Percentiles rank a stretch among this genome's conserved stretches.
phyloP scores from a whole-genome alignment of 495 filamentous ascomycete species.

The Penicillium antarcticum region DNA sequence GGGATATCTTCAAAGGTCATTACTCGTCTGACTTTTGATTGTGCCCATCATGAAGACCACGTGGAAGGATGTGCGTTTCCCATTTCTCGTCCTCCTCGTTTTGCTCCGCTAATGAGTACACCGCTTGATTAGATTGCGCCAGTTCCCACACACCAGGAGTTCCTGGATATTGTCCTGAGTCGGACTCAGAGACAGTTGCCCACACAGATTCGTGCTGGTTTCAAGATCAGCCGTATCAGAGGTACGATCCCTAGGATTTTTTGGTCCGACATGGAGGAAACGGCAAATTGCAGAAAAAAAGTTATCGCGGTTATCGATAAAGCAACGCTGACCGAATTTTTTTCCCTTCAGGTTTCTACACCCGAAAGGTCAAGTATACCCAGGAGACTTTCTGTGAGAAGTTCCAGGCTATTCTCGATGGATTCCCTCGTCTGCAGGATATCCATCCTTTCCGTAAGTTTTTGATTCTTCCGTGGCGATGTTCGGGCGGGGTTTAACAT shows the following conservation, averaged over 20 bases:
- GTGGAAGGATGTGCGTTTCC: constrained; percentile 58
- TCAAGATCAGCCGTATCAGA: constrained; percentile 94
- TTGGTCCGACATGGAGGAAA: not conserved
- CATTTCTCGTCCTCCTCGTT: not conserved
- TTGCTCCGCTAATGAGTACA: constrained; percentile 23
- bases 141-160: constrained; percentile 91
- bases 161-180: constrained; percentile 93
- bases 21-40: constrained; percentile 24
- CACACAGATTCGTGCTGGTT: constrained; percentile 92
- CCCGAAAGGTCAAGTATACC: constrained; percentile 98
- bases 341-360: constrained; percentile 71
- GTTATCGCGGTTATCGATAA: constrained; percentile 25
- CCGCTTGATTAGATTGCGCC: constrained; percentile 64
- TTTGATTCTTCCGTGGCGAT: constrained; percentile 27
- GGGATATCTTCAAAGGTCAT: constrained; percentile 18
- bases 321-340: constrained; percentile 28
- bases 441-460: constrained; percentile 92
- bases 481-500: constrained; percentile 18
- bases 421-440: constrained; percentile 90
- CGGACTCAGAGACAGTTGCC: constrained; percentile 91
- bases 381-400: constrained; percentile 96
- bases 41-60: constrained; percentile 65
- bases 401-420: constrained; percentile 81
- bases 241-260: constrained; percentile 35
- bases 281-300: constrained; percentile 10